These are phyloP conservation scores for Solanum etuberosum DNA, from an alignment of 257 asterid genomes.

Conservation along the genomic window DNA sequence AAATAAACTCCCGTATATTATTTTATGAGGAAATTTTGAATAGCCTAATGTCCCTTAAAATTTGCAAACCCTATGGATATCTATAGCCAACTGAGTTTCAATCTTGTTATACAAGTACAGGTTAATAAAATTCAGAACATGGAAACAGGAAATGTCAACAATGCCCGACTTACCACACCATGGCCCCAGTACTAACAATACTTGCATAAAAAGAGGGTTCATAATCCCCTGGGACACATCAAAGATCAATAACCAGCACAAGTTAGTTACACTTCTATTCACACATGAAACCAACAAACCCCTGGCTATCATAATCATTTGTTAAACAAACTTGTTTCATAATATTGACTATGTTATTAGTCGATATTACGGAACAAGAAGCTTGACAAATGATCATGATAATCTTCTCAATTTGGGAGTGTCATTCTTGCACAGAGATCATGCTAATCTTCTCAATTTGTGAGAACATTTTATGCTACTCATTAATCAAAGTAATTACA, in stretches of 20 bases:
- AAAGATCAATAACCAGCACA: not conserved
- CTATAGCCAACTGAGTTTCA: not conserved
- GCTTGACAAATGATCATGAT: not conserved
- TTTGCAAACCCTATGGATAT: not conserved
- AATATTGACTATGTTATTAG: not conserved
- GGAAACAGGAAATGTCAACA: not conserved
- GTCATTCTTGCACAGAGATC: no score
- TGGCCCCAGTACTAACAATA: not conserved
- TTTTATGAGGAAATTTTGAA: not conserved
- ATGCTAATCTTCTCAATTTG: not conserved
- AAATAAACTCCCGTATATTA: not conserved
- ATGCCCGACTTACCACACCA: not conserved
- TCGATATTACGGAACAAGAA: not conserved
- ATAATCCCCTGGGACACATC: not conserved
- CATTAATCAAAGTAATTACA: not conserved
- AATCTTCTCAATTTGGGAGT: not conserved
- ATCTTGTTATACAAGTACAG: not conserved
- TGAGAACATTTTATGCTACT: not conserved
- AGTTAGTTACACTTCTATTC: not conserved
- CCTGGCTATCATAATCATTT: not conserved
- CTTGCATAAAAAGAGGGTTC: not conserved
- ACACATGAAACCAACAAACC: not conserved
- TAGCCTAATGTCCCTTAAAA: not conserved
- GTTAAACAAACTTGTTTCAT: not conserved
- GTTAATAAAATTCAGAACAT: not conserved